phyloP scores from a whole-genome alignment of 371 early-diverging fungal genomes.

The Massospora cicadina region DNA sequence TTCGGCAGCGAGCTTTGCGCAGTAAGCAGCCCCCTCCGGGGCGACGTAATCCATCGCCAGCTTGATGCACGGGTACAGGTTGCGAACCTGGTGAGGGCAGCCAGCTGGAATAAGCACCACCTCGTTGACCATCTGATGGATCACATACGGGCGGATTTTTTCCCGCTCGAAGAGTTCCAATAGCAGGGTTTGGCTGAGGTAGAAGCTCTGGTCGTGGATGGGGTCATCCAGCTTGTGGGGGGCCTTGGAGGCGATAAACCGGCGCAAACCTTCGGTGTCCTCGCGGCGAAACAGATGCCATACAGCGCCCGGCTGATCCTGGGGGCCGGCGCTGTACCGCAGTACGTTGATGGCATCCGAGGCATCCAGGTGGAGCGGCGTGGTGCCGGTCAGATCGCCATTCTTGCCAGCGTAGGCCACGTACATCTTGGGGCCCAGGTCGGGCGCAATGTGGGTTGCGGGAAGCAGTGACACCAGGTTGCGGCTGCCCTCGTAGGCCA shows the following conservation, averaged over 20 bases:
- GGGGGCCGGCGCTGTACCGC: conserved; percentile 15
- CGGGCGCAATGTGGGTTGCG: conserved; percentile 28
- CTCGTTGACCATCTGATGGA: conserved; percentile 44
- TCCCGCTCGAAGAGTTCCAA: conserved; percentile 18
- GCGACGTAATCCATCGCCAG: conserved; percentile 50
- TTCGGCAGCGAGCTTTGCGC: conserved; percentile 9
- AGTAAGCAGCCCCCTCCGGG: conserved; percentile 26
- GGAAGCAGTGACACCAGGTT: conserved; percentile 45
- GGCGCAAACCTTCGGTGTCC: conserved; percentile 21
- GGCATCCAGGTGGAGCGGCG: conserved; percentile 49
- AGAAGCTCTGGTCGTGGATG: conserved; percentile 39
- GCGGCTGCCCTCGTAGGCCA: conserved; percentile 26
- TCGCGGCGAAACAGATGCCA: conserved; percentile 45
- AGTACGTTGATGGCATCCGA: conserved; percentile 59
- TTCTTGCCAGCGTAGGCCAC: conserved; percentile 25
- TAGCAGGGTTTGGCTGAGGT: conserved; percentile 25
- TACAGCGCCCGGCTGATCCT: conserved; percentile 24
- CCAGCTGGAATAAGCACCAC: conserved; percentile 63
- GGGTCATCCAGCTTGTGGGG: conserved; percentile 20
- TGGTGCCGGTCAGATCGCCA: conserved; percentile 24
- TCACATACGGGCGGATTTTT: conserved; percentile 26
- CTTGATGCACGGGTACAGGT: conserved; percentile 37
- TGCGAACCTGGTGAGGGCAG: conserved; percentile 53
- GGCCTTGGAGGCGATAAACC: neutral
- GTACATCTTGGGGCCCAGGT: conserved; percentile 59